Percentiles rank a stretch among this genome's conserved stretches.
phyloP scores from a whole-genome alignment of 129 eudicot species.

The Helichrysum umbraculigerum region DNA sequence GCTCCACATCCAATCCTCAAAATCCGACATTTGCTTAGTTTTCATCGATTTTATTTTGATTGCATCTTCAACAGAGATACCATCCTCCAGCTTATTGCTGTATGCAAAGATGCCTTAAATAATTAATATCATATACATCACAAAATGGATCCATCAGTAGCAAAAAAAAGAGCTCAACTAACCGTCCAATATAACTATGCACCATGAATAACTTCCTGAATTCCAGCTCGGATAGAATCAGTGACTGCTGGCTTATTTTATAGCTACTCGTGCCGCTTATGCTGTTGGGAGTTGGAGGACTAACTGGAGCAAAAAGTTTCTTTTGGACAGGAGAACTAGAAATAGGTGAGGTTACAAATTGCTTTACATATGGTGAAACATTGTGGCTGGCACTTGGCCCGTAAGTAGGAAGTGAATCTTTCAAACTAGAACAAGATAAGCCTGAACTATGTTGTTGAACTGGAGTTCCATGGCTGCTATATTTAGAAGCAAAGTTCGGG shows the following conservation, averaged over 20 bases:
- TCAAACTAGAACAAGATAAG: slow-evolving; percentile 34
- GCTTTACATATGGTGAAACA: slow-evolving; percentile 19
- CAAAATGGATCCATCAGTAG: neutral
- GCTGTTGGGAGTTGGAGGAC: slow-evolving; percentile 11
- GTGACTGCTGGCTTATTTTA: slow-evolving; percentile 32
- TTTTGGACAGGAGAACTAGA: slow-evolving; percentile 16
- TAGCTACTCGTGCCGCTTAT: neutral
- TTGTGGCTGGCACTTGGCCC: slow-evolving; percentile 4
- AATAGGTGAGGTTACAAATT: slow-evolving; percentile 10
- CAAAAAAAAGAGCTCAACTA: slow-evolving; percentile 17
- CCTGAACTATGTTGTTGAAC: slow-evolving; percentile 13
- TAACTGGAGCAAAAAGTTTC: neutral
- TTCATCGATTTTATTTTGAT: slow-evolving; percentile 24
- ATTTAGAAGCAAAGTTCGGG: slow-evolving; percentile 13
- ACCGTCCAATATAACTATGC: slow-evolving; percentile 63
- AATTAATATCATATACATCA: neutral
- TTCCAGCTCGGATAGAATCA: slow-evolving; percentile 47
- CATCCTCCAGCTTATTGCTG: slow-evolving; percentile 50
- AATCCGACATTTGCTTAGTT: slow-evolving; percentile 22
- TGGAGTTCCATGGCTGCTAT: slow-evolving; percentile 18
- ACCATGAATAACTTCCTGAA: slow-evolving; percentile 56
- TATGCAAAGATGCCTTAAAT: slow-evolving; percentile 5
- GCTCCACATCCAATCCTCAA: slow-evolving; percentile 35
- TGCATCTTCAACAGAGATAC: slow-evolving; percentile 32
- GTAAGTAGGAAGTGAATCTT: slow-evolving; percentile 17